Evolutionary conservation across 2,329 filamentous ascomycete species (phyloP).

Genomic region (Penicillium polonicum): DNA sequence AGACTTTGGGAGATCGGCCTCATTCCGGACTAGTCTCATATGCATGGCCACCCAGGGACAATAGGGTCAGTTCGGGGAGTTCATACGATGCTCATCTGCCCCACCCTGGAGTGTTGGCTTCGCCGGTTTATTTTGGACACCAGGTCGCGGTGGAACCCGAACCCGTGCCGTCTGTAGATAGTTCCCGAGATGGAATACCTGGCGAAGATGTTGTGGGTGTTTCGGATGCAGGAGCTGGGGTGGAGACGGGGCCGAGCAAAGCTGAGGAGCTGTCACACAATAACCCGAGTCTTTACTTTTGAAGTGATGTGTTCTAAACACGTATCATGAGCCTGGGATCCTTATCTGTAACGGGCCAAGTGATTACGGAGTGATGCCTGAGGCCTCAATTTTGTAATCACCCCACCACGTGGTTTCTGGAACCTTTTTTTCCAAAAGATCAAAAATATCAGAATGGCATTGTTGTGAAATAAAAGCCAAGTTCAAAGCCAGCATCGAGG

Average conservation of each 20-base stretch:
- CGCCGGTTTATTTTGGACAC: slow-evolving; percentile 8
- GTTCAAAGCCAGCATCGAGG: not conserved
- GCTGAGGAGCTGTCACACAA: slow-evolving; percentile 21
- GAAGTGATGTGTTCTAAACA: slow-evolving; percentile 1
- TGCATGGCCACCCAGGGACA: slow-evolving; percentile 8
- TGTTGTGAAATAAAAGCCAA: not conserved
- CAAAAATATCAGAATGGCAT: not conserved
- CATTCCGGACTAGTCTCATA: not conserved
- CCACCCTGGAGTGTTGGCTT: slow-evolving; percentile 5
- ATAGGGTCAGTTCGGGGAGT: slow-evolving; percentile 1
- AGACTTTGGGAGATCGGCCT: not conserved
- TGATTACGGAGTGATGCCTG: not conserved
- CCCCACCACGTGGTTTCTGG: not conserved
- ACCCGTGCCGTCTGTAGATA: slow-evolving; percentile 7
- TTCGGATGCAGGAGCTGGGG: not conserved
- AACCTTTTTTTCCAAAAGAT: not conserved
- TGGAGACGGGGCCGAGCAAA: slow-evolving; percentile 4
- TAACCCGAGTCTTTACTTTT: slow-evolving; percentile 23
- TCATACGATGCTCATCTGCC: slow-evolving; percentile 9
- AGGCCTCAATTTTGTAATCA: not conserved
- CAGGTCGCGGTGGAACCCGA: slow-evolving; percentile 7
- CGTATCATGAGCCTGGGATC: not conserved
- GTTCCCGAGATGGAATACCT: not conserved
- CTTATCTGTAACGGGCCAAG: slow-evolving; percentile 5
- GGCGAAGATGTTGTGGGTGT: not conserved